A percentile compares a stretch with the other conserved stretches of the same genome.
phyloP scores from a whole-genome alignment of 1,284 basidiomycete species.

The Golubevia sp. region DNA sequence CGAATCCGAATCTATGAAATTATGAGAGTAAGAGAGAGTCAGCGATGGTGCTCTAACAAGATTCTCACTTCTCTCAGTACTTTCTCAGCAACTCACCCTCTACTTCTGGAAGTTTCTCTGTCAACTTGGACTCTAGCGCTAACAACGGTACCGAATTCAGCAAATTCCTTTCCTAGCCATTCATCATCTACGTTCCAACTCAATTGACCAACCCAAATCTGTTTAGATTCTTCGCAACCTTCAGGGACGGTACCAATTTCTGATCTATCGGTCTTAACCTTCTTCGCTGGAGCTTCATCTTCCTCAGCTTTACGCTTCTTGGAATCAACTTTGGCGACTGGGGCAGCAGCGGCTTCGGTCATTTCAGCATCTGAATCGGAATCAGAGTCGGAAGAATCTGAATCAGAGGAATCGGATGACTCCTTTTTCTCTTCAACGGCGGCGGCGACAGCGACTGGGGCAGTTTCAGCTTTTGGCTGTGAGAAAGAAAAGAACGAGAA shows the following conservation, averaged over 20 bases:
- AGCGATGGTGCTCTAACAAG: too few species aligned
- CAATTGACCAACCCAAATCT: constrained; percentile 88
- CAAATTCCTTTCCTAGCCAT: constrained; percentile 89
- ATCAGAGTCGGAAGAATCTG: constrained; percentile 1
- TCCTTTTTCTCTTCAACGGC: constrained; percentile 3
- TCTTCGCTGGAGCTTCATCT: constrained; percentile 74
- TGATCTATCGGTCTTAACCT: constrained; percentile 71
- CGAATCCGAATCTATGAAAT: constrained; percentile 78
- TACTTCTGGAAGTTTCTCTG: constrained; percentile 69
- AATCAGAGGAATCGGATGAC: neutral
- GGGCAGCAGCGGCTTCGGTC: constrained; percentile 55
- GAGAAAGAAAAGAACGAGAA: too few species aligned
- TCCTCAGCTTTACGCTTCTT: constrained; percentile 84
- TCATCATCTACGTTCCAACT: constrained; percentile 99
- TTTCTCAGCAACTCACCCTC: constrained; percentile 29
- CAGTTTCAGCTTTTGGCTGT: constrained; percentile 1
- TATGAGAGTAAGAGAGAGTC: neutral
- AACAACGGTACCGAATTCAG: constrained; percentile 82
- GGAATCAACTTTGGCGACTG: constrained; percentile 1
- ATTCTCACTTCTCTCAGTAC: too few species aligned
- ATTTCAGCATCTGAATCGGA: constrained; percentile 40
- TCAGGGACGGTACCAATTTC: constrained; percentile 63
- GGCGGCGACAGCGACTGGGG: constrained; percentile 5
- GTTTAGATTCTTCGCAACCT: constrained; percentile 69
- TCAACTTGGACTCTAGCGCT: constrained; percentile 89